A percentile compares a stretch with the other conserved stretches of the same genome.
phyloP scores from a whole-genome alignment of 495 filamentous ascomycete genomes.

The Aspergillus taichungensis region DNA sequence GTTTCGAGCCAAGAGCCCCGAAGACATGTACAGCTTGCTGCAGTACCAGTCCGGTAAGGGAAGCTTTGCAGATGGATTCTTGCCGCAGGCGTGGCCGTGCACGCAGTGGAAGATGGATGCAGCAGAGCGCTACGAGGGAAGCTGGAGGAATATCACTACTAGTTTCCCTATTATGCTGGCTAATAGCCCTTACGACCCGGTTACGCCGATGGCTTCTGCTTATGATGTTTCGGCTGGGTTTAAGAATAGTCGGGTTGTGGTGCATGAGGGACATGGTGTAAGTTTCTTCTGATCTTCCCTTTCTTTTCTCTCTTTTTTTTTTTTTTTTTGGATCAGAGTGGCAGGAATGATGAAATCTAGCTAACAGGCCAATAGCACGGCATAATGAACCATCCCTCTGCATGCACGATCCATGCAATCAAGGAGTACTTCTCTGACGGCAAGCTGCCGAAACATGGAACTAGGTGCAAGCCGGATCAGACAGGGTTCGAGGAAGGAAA shows the following conservation, averaged over 20 bases:
- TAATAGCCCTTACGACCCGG: neutral
- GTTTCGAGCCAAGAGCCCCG: neutral
- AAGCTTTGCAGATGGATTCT: neutral
- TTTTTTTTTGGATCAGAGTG: no score
- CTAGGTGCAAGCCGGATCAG: no score
- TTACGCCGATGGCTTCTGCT: neutral
- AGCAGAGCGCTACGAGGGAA: neutral
- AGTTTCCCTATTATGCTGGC: neutral
- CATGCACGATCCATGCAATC: no score
- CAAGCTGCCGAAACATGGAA: no score
- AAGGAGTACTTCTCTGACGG: no score
- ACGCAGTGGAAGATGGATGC: neutral
- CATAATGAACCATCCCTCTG: no score
- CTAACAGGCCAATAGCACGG: no score
- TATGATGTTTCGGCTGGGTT: neutral
- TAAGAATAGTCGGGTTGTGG: neutral
- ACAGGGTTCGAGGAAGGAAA: no score
- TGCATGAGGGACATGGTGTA: conserved; percentile 1
- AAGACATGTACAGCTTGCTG: neutral
- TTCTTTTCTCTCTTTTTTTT: neutral
- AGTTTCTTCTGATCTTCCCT: neutral
- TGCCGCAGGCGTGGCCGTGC: neutral
- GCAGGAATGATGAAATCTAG: no score
- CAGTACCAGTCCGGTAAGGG: neutral
- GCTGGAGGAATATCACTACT: neutral